Evolutionary conservation across 2,329 filamentous ascomycete genomes (phyloP).

Genomic region (Orbilia ellipsospora): DNA sequence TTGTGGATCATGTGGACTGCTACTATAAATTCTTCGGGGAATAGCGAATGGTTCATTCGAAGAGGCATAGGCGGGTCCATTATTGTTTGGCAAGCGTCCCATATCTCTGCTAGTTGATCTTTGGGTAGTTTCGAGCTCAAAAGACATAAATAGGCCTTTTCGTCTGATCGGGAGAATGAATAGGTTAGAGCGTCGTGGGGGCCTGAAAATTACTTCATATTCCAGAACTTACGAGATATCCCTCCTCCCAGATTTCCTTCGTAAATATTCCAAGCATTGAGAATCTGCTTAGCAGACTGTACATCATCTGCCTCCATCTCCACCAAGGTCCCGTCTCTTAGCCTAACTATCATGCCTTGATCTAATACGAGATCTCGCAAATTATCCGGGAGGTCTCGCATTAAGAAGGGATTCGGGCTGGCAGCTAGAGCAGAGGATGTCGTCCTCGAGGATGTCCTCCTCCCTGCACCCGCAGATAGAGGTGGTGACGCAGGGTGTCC

Average conservation of each 20-base stretch:
- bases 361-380: conserved; percentile 43
- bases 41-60: conserved; percentile 44
- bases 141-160: conserved; percentile 48
- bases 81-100: conserved; percentile 50
- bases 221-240: conserved; percentile 38
- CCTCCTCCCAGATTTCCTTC: conserved; percentile 51
- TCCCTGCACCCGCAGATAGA: conserved; percentile 6
- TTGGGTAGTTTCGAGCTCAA: conserved; percentile 49
- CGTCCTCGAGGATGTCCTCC: conserved; percentile 40
- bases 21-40: conserved; percentile 50
- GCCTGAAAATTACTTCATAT: no score
- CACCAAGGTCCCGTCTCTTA: conserved; percentile 30
- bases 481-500: conserved; percentile 34
- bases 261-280: conserved; percentile 51
- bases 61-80: conserved; percentile 44
- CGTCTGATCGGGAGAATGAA: conserved; percentile 12
- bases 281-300: conserved; percentile 40
- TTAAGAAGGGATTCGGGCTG: conserved; percentile 45
- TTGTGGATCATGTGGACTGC: conserved; percentile 41
- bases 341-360: conserved; percentile 38
- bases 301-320: conserved; percentile 51
- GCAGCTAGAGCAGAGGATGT: conserved; percentile 33
- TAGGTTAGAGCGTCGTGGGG: no score
- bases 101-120: conserved; percentile 49
- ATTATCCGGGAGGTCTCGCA: conserved; percentile 43